A percentile compares a stretch with the other conserved stretches of the same genome.
Evolutionary conservation across 257 asterid genomes (phyloP).

Genomic region (Scutellaria baicalensis): DNA sequence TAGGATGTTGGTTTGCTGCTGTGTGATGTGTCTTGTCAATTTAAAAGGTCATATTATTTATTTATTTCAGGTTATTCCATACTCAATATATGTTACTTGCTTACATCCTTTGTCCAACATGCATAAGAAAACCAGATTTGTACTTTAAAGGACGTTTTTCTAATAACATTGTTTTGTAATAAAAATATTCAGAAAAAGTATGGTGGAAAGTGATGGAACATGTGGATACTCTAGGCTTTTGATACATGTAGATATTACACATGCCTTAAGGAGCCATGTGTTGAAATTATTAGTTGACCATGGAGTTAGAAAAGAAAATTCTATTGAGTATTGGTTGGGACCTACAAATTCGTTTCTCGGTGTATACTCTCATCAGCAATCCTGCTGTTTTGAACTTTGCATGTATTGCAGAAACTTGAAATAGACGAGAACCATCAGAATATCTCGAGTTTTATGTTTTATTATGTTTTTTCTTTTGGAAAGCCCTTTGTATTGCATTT

Average conservation of each 20-base stretch:
- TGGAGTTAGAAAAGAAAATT: background rate
- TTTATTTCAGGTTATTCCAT: background rate
- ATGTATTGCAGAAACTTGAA: background rate
- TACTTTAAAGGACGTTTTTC: background rate
- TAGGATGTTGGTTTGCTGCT: background rate
- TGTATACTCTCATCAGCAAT: background rate
- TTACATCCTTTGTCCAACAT: background rate
- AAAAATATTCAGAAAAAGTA: background rate
- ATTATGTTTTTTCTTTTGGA: background rate
- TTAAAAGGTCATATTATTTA: background rate
- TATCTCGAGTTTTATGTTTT: constrained; percentile 1
- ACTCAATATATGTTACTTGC: background rate
- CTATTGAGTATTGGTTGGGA: background rate
- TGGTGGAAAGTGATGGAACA: background rate
- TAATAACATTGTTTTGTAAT: background rate
- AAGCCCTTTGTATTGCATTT: background rate
- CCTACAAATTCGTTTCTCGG: background rate
- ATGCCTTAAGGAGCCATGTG: background rate
- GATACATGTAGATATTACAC: background rate
- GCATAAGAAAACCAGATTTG: background rate
- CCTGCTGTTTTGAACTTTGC: background rate
- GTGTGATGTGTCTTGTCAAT: background rate
- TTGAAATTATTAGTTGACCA: constrained; percentile 10
- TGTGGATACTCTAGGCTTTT: background rate
- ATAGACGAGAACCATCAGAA: background rate